Conservation (phyloP, 805 yeast genomes). For the Naumovozyma dairenensis region DNA sequence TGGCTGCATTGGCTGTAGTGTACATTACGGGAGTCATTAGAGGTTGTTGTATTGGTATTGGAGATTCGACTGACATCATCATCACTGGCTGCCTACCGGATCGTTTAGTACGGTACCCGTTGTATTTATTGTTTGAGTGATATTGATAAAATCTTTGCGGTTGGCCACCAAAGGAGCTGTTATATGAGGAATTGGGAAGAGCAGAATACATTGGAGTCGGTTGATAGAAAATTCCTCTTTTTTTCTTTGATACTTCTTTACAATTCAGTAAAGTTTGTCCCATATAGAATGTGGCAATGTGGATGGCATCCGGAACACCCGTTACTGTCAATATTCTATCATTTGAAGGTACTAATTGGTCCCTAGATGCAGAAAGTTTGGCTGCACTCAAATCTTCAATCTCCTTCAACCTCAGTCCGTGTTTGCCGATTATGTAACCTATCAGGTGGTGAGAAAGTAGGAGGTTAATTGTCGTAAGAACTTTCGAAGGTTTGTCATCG, state of each 20-base stretch:
- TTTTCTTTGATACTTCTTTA: conserved; percentile 38
- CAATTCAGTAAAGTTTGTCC: conserved; percentile 59
- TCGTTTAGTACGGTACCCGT: conserved; percentile 10
- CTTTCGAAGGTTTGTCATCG: background rate
- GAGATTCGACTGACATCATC: conserved; percentile 7
- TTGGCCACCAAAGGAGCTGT: conserved; percentile 3
- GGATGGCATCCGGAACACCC: conserved; percentile 83
- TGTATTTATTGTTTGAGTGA: conserved; percentile 18
- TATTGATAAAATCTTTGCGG: conserved; percentile 22
- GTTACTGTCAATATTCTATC: conserved; percentile 61
- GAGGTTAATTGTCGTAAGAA: conserved; percentile 45
- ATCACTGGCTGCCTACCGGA: conserved; percentile 9
- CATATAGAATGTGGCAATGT: conserved; percentile 68
- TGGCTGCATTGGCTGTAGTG: conserved; percentile 22
- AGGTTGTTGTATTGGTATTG: background rate
- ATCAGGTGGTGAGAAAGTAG: conserved; percentile 70
- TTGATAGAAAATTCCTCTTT: conserved; percentile 29
- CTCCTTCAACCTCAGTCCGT: conserved; percentile 63
- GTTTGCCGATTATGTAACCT: conserved; percentile 74
- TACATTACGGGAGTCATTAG: conserved; percentile 8
- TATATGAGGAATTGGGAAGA: conserved; percentile 8
- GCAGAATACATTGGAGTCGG: conserved; percentile 25
- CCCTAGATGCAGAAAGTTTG: conserved; percentile 60
- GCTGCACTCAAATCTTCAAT: conserved; percentile 80
- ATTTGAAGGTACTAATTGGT: conserved; percentile 62